Conservation (phyloP, 2,329 filamentous ascomycete species). For the Amesomyces nigricolor region DNA sequence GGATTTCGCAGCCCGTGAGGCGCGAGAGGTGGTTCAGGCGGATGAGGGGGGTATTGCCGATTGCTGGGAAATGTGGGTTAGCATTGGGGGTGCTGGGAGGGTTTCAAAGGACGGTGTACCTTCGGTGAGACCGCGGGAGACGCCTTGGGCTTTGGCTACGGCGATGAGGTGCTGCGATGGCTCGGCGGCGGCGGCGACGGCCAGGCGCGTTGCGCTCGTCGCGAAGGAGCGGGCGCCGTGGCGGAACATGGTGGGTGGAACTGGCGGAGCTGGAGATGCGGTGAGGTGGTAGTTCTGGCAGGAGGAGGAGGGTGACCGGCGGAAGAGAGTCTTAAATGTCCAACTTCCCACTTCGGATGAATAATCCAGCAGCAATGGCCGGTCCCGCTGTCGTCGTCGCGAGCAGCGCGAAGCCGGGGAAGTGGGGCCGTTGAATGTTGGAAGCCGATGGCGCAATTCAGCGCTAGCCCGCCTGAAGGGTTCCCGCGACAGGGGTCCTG, state of each 20-base stretch:
- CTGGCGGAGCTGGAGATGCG: neutral
- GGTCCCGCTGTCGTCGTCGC: neutral
- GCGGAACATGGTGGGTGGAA: slow-evolving; percentile 55
- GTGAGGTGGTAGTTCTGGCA: neutral
- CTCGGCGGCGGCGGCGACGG: slow-evolving; percentile 37
- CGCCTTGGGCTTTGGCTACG: slow-evolving; percentile 73
- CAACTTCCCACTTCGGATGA: neutral
- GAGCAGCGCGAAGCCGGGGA: slow-evolving; percentile 1
- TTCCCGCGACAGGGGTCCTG: neutral
- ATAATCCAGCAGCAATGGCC: slow-evolving; percentile 2
- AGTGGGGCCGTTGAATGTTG: slow-evolving; percentile 5
- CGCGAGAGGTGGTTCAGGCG: slow-evolving; percentile 81
- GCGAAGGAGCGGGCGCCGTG: slow-evolving; percentile 63
- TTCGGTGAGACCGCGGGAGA: slow-evolving; percentile 72
- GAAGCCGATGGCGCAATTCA: slow-evolving; percentile 23
- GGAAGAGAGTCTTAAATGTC: neutral
- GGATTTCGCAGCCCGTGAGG: slow-evolving; percentile 85
- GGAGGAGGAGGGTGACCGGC: neutral
- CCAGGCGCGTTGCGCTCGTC: slow-evolving; percentile 52
- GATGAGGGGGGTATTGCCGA: slow-evolving; percentile 95
- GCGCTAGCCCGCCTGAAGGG: slow-evolving; percentile 15
- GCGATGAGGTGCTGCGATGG: slow-evolving; percentile 58
- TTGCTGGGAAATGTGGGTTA: slow-evolving; percentile 52
- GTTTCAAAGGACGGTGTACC: slow-evolving; percentile 46
- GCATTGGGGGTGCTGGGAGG: no score